phyloP scores from a whole-genome alignment of 257 asterid genomes.

The Vinca minor region DNA sequence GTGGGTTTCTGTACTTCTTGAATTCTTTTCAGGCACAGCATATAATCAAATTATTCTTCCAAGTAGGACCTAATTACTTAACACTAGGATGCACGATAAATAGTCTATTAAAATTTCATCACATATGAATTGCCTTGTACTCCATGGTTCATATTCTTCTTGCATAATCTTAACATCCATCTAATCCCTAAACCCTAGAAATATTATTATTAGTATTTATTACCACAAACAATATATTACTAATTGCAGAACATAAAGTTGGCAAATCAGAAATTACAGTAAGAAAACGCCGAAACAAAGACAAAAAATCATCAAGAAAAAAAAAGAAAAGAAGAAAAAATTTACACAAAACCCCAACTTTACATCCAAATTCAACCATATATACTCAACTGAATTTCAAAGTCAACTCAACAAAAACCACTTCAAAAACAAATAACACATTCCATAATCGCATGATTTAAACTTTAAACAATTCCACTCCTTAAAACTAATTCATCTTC shows the following conservation, averaged over 20 bases:
- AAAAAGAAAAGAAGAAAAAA: neutral
- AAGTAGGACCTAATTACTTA: neutral
- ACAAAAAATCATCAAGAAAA: neutral
- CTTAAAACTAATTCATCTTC: neutral
- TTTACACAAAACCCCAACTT: neutral
- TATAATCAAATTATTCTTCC: neutral
- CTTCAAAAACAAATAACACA: neutral
- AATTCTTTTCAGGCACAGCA: neutral
- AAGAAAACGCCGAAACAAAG: neutral
- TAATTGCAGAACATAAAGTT: neutral
- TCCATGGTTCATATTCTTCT: neutral
- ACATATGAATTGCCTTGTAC: too few relatives aligned
- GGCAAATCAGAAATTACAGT: neutral
- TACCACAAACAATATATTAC: neutral
- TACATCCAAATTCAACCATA: neutral
- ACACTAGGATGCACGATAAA: neutral
- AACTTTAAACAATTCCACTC: neutral
- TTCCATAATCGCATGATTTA: neutral
- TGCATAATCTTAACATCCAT: neutral
- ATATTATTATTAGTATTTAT: too few relatives aligned
- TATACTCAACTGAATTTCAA: neutral
- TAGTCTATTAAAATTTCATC: neutral
- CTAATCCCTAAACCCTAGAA: neutral
- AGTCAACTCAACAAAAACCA: slow-evolving; percentile 7
- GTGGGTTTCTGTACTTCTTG: neutral